phyloP scores from a whole-genome alignment of 441 rosid genomes.

The Pelargonium cotyledonis region DNA sequence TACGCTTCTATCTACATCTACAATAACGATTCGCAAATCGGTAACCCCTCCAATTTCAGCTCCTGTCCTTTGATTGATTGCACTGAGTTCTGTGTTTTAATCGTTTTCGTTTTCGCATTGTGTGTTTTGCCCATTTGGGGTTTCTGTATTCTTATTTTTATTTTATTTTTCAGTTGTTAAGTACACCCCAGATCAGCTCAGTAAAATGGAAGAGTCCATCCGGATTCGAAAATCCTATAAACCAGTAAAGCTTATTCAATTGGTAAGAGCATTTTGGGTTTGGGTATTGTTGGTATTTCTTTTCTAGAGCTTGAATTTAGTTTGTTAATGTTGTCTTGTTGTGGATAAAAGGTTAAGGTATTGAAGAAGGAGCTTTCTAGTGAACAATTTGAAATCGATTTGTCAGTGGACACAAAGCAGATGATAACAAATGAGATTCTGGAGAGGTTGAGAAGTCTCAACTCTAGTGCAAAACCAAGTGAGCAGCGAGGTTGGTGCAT shows the following conservation, averaged over 20 bases:
- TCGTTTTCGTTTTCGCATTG: too few relatives aligned
- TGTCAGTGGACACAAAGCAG: constrained; percentile 48
- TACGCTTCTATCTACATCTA: constrained; percentile 68
- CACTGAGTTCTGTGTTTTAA: too few relatives aligned
- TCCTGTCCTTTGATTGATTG: neutral
- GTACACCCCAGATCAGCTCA: constrained; percentile 76
- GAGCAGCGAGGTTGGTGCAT: constrained; percentile 55
- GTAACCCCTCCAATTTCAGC: constrained; percentile 18
- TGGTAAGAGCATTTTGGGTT: constrained; percentile 35
- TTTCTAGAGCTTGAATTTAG: neutral
- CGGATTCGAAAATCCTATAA: constrained; percentile 70
- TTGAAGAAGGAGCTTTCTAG: constrained; percentile 39
- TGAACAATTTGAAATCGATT: constrained; percentile 33
- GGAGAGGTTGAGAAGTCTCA: constrained; percentile 45
- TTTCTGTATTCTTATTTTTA: neutral
- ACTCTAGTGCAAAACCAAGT: constrained; percentile 36
- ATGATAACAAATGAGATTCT: constrained; percentile 66
- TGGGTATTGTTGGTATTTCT: neutral
- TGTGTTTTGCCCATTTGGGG: too few relatives aligned
- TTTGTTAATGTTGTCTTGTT: constrained; percentile 17
- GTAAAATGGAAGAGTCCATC: constrained; percentile 77
- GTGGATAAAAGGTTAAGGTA: constrained; percentile 45
- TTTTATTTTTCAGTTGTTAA: constrained; percentile 40
- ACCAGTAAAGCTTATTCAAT: constrained; percentile 50
- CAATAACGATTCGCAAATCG: constrained; percentile 29